A percentile compares a stretch with the other conserved stretches of the same genome.
Evolutionary conservation across 306 rosid species (phyloP).

Genomic region (Dryas drummondii): DNA sequence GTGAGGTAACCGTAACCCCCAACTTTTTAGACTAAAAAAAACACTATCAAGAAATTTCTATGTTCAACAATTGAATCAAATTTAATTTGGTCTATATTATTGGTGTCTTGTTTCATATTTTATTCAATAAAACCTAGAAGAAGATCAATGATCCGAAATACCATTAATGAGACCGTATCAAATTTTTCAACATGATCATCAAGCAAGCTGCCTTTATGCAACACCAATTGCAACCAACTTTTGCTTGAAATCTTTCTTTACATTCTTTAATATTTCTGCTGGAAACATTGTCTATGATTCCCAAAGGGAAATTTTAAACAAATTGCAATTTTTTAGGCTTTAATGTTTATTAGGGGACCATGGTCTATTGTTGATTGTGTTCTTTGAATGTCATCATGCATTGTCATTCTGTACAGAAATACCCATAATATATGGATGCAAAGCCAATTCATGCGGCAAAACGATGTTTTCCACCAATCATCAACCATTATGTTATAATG

Average conservation of each 20-base stretch:
- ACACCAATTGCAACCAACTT: constrained; percentile 14
- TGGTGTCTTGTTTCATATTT: background rate
- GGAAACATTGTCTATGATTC: background rate
- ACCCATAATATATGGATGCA: background rate
- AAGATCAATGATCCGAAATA: background rate
- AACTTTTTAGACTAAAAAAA: too few species aligned
- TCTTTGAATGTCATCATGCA: constrained; percentile 7
- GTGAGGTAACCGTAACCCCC: too few species aligned
- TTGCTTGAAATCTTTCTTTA: background rate
- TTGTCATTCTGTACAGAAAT: background rate
- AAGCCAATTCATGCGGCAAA: background rate
- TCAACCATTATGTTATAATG: background rate
- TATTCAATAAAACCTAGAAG: background rate
- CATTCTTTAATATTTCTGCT: constrained; percentile 5
- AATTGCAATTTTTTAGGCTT: background rate
- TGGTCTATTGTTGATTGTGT: background rate
- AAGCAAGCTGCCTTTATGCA: background rate
- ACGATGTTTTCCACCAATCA: background rate
- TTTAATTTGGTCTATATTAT: background rate
- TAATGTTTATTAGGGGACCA: background rate
- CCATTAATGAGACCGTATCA: background rate
- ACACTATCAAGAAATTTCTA: background rate
- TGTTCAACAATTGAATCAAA: background rate
- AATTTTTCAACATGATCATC: background rate
- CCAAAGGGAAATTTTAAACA: background rate